Evolutionary conservation across 345 rosid species (phyloP), one percentile per base, ranked within the genome.

Genomic region (Cardamine chenopodiifolia): DNA sequence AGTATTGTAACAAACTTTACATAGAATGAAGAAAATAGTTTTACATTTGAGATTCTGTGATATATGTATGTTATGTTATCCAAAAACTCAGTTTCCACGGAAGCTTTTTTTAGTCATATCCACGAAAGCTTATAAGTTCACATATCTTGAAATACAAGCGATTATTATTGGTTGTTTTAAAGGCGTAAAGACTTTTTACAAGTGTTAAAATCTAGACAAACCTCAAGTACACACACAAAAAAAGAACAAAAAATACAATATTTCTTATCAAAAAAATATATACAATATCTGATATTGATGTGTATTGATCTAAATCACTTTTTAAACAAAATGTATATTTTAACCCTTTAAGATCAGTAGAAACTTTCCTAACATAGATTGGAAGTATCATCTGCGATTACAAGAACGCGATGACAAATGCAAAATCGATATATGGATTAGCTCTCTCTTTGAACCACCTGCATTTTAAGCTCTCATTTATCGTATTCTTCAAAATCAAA

Each of bases 401-500:
- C 62, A 47, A 71, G 66, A 78, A 69, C 8, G 82, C 82, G 2
- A 75, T 39, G 35, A 85, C 82, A 60, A 86, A 83, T 22, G 90
- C 88, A 32, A 54, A 78, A 62, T 86, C 84, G 2, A 85, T 87
- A 49, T 81, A 80, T 32, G 90, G 85, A 62, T 66, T 78, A n/a
- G 83, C 75, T 61, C 70, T 82, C 37, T 85, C 79, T 54, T 60
- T 80, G 76, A 68, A 69, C 80, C 39, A 85, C 88, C 89, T 86
- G 63, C 7, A 57, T 65, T 65, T 17, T 28, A 26, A 3, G 15
- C 82, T 58, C 49, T 53, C 19, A 19, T 19, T 28, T 29, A 47
- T 73, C 15, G 78, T 82, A 44, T 78, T 11, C 81, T 15, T 7
- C 2, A 2, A 2, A 1, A 3, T 0, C 47, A 75, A 79, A 45